A percentile compares a stretch with the other conserved stretches of the same genome.
Evolutionary conservation across 148 eudicot genomes (phyloP).

Genomic region (Mesembryanthemum crystallinum): DNA sequence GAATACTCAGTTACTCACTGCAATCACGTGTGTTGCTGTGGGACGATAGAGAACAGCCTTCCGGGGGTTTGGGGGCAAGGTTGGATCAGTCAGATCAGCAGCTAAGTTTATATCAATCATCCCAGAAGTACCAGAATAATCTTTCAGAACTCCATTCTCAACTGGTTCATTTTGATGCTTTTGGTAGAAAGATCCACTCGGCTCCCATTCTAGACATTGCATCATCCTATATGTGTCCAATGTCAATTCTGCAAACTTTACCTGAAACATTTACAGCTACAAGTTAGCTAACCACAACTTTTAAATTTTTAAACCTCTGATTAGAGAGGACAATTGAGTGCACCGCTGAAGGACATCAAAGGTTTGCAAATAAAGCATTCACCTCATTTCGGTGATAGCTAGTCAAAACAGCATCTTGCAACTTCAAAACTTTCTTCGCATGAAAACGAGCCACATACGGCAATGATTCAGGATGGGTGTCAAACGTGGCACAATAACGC

Average conservation of each 20-base stretch:
- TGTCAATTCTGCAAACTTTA: slow-evolving; percentile 90
- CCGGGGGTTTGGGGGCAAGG: slow-evolving; percentile 90
- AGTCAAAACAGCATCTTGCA: slow-evolving; percentile 80
- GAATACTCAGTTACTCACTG: slow-evolving; percentile 89
- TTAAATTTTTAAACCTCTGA: not conserved
- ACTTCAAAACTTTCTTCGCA: slow-evolving; percentile 84
- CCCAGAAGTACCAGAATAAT: slow-evolving; percentile 81
- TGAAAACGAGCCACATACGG: slow-evolving; percentile 78
- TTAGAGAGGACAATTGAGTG: not conserved
- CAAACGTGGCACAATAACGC: slow-evolving; percentile 76
- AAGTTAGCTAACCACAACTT: slow-evolving; percentile 4
- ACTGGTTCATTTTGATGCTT: slow-evolving; percentile 55
- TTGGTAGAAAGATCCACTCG: slow-evolving; percentile 82
- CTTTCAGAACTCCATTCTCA: slow-evolving; percentile 58
- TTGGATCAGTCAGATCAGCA: slow-evolving; percentile 83
- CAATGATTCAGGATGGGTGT: slow-evolving; percentile 73
- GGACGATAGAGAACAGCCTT: slow-evolving; percentile 88
- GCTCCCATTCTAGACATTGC: slow-evolving; percentile 99
- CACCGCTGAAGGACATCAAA: slow-evolving; percentile 1
- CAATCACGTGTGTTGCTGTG: slow-evolving; percentile 68
- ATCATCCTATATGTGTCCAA: slow-evolving; percentile 91
- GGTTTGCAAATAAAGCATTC: slow-evolving; percentile 20
- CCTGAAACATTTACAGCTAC: slow-evolving; percentile 46
- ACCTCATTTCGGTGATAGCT: slow-evolving; percentile 96
- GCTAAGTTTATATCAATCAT: slow-evolving; percentile 77